Evolutionary conservation across 345 rosid species (phyloP), one percentile per base, ranked within the genome.

Genomic region (Populus euphratica): DNA sequence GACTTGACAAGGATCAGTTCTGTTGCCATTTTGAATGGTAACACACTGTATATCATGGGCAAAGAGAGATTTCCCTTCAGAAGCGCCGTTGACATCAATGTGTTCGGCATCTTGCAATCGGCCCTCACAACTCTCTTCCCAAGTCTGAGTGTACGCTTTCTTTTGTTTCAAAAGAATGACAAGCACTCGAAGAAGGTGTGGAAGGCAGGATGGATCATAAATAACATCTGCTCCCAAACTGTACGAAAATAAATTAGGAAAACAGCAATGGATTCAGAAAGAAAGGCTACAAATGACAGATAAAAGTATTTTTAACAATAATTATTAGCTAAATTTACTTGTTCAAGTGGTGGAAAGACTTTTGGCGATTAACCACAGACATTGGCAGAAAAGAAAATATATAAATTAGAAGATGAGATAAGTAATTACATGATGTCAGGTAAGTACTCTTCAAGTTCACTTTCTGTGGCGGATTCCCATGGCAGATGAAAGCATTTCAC

Each of bases 181-280:
- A 21, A 95, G 85, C 44, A 91, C 80, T 29, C 83, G 86, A 79
- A 91, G 85, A 33, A 95, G 89, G 84, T 91, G 83, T 0, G 96
- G 98, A 36, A 91, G 87, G 79, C 94, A 91, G 50, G 87, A 78
- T 5, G 88, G 93, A 85, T 94, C 86, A 74, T 94, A 94, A 65
- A 93, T 88, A 66, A 94, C 87, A 78, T 93, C 97, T 49, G 97
- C 98, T 8, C 97, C 98, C 77, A 94, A 76, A 79, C 98, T 90
- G 88, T 73, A 82, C 69, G 52, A 43, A 17, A 38, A 72, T 4
- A 43, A 65, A 59, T 27, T 9, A 17, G 68, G 31, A 8, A 71
- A 76, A 76, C n/a, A 6, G 59, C 27, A 47, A 59, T 49, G 41
- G 29, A 23, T 33, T 50, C 8, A 38, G 14, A 3, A 68, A 38